Evolutionary conservation across 164 flowering plant genomes (phyloP).

Genomic region (grape (Vitis vinifera)): ASM3070453v1 NC_081817.1:3186501-3187000

Average conservation of each 20-base stretch:
- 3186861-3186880: no score
- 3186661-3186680: conserved; percentile 49
- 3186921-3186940: no score
- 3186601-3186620: conserved; percentile 42
- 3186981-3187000: no score
- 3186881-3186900: no score
- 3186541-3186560: conserved; percentile 49
- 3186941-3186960: no score
- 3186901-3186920: no score
- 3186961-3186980: no score
- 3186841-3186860: no score
- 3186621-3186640: conserved; percentile 37
- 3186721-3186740: conserved; percentile 75
- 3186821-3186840: no score
- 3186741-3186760: conserved; percentile 39
- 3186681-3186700: conserved; percentile 52
- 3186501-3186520: conserved; percentile 57
- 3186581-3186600: conserved; percentile 51
- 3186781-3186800: neutral
- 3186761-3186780: neutral
- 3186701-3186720: conserved; percentile 64
- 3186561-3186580: conserved; percentile 61
- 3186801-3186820: no score
- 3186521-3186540: conserved; percentile 61
- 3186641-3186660: conserved; percentile 54